phyloP scores from a whole-genome alignment of 2,329 filamentous ascomycete genomes.

The Aplosporella prunicola region DNA sequence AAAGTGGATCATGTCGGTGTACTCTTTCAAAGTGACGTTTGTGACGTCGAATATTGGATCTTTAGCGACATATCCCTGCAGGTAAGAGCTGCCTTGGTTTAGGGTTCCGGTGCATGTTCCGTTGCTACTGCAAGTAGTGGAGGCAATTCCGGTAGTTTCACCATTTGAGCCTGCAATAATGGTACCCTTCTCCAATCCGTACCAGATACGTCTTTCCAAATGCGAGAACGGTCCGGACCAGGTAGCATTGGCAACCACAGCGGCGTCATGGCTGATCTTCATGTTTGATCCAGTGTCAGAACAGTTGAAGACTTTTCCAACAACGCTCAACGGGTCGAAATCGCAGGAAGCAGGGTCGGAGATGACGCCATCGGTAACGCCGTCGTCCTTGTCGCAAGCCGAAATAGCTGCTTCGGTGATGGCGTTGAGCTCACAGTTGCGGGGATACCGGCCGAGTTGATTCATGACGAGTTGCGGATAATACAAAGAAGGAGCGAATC shows the following conservation, averaged over 20 bases:
- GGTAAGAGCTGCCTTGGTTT: constrained; percentile 6
- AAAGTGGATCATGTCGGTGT: constrained; percentile 14
- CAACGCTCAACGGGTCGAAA: constrained; percentile 13
- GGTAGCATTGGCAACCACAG: constrained; percentile 13
- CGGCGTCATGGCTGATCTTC: constrained; percentile 12
- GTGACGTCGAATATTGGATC: constrained; percentile 13
- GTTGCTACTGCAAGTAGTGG: constrained; percentile 3
- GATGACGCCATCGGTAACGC: constrained; percentile 25
- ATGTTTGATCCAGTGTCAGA: neutral
- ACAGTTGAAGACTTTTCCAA: constrained; percentile 14
- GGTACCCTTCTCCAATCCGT: constrained; percentile 11
- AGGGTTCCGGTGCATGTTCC: constrained; percentile 13
- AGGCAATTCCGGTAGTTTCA: neutral
- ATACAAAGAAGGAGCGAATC: constrained; percentile 13
- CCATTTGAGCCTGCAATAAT: constrained; percentile 9
- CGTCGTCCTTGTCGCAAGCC: constrained; percentile 20
- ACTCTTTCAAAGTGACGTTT: constrained; percentile 10
- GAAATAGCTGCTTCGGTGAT: constrained; percentile 14
- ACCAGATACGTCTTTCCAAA: constrained; percentile 16
- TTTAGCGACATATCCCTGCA: constrained; percentile 1
- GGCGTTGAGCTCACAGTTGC: constrained; percentile 17
- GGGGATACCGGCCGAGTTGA: constrained; percentile 5
- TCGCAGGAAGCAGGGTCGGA: constrained; percentile 16
- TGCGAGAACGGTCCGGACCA: constrained; percentile 14
- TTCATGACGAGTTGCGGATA: constrained; percentile 22